Evolutionary conservation across 441 rosid genomes (phyloP), one percentile per base, ranked within the genome.

Genomic region (Biscutella laevigata): DNA sequence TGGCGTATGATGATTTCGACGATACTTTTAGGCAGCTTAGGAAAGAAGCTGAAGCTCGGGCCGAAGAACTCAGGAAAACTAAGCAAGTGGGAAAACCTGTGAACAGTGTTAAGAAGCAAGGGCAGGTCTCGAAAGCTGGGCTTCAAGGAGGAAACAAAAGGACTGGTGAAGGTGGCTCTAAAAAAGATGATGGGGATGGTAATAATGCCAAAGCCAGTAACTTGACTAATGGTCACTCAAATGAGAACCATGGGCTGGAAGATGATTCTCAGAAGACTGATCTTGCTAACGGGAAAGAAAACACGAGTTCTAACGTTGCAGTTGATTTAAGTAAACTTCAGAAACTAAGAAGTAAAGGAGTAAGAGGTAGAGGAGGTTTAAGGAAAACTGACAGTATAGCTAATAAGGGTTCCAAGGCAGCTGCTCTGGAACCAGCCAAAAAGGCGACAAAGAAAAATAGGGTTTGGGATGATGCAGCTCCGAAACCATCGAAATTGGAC

Each of bases 21-120:
- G 98, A 81, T 11, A 83, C 73, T 2, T 91, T 83, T 70, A 85
- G 95, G 81, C 98, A 91, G 74, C 81, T 91, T 44, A 85, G 94
- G 77, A 76, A 27, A 42, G 96, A 91, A 71, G 96, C 96, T 0
- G 95, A 88, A 71, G 95, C 94, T 43, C 74, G 98, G 16, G 82
- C 81, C 1, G 98, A 88, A 68, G 96, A 86, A 48, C 38, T 88
- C 69, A 91, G 72, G 83, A 85, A 77, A 59, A 65, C 75, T 0
- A 91, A 88, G 70, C 88, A 59, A 35, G 59, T 66, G 34, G 70
- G 42, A 16, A 88, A 79, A 75, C 74, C 82, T 37, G 52, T 64
- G 26, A 71, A 17, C 52, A 78, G 66, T 66, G 76, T 43, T 46
- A 80, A 71, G 72, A 88, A 81, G 76, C 84, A 76, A 63, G 87